Evolutionary conservation across 139 green algal genomes (phyloP).

Genomic region (Desmodesmus armatus): DNA sequence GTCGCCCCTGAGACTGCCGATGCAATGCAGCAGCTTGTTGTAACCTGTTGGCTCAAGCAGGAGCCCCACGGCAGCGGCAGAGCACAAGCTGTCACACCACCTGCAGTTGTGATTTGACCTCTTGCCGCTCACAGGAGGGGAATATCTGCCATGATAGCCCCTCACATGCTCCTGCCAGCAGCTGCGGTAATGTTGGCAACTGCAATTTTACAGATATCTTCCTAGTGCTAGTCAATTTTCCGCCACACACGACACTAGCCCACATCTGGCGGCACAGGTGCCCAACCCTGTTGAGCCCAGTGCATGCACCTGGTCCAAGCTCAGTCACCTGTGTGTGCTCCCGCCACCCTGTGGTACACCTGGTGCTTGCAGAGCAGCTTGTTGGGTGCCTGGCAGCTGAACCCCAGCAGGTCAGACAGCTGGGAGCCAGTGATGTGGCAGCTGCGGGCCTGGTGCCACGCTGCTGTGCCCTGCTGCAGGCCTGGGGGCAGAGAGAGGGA

Average conservation of each 20-base stretch:
- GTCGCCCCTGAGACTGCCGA: too few relatives aligned
- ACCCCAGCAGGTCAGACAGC: constrained; percentile 9
- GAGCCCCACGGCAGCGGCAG: too few relatives aligned
- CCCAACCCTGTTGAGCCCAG: background rate
- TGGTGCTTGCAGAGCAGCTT: background rate
- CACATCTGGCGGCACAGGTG: constrained; percentile 1
- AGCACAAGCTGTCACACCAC: background rate
- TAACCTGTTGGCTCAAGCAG: too few relatives aligned
- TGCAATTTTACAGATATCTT: too few relatives aligned
- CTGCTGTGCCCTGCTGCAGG: constrained; percentile 1
- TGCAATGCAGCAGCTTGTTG: too few relatives aligned
- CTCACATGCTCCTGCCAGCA: background rate
- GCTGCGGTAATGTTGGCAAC: background rate
- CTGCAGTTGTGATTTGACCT: background rate
- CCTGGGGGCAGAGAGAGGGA: background rate
- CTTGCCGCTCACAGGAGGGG: background rate
- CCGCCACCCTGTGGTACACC: constrained; percentile 5
- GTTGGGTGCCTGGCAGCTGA: constrained; percentile 4
- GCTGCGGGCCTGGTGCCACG: constrained; percentile 28
- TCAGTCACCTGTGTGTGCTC: background rate
- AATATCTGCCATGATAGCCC: background rate
- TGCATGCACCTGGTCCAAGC: background rate
- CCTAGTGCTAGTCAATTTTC: too few relatives aligned
- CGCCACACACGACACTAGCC: background rate
- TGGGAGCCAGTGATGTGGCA: constrained; percentile 19